Conservation (phyloP, 148 eudicot species). For the Chenopodium berlandieri region DNA sequence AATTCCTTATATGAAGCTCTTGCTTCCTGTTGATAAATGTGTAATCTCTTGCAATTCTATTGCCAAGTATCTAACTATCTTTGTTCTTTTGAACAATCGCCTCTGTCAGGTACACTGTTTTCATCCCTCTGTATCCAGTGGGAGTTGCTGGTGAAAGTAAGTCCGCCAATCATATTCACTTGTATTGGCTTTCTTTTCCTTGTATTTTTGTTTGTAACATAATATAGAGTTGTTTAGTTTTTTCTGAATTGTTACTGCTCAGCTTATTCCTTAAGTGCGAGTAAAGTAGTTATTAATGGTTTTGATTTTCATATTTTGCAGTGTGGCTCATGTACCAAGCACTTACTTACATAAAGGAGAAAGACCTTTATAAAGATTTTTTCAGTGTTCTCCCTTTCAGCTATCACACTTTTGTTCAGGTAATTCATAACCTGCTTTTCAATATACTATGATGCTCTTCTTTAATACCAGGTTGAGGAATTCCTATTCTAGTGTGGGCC, state of each 20-base stretch:
- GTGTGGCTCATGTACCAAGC: constrained; percentile 95
- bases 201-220: background rate
- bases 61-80: background rate
- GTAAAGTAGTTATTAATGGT: background rate
- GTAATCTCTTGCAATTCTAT: background rate
- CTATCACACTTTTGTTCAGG: constrained; percentile 64
- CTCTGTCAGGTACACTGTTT: constrained; percentile 69
- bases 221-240: background rate
- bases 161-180: constrained; percentile 20
- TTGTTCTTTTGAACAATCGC: background rate
- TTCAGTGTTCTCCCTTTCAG: constrained; percentile 61
- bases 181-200: background rate
- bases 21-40: background rate
- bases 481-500: background rate
- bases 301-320: constrained; percentile 31
- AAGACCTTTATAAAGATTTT: constrained; percentile 53
- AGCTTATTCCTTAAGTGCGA: background rate
- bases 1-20: constrained; percentile 3
- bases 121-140: constrained; percentile 68
- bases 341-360: constrained; percentile 64
- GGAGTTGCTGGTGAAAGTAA: constrained; percentile 87
- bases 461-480: background rate
- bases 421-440: constrained; percentile 23
- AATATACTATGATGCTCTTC: background rate
- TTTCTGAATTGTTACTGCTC: background rate